Evolutionary conservation across 768 basidiomycete species (phyloP).

Genomic region (Ramaria rubella): DNA sequence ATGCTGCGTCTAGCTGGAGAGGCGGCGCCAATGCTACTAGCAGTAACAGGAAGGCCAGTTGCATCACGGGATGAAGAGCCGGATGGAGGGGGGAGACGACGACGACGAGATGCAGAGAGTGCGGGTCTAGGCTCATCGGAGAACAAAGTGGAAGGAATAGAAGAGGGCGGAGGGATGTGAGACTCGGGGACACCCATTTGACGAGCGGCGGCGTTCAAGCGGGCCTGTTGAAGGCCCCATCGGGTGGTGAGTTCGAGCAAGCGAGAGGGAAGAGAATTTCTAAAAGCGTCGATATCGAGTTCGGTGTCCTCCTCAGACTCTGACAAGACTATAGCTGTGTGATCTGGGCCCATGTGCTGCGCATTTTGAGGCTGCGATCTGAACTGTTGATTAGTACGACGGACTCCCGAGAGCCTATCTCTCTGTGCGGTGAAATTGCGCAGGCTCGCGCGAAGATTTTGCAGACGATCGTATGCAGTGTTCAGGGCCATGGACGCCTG

Average conservation of each 20-base stretch:
- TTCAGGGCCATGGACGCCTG: slow-evolving; percentile 3
- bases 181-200: not conserved
- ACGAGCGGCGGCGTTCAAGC: not conserved
- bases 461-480: slow-evolving; percentile 7
- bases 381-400: not conserved
- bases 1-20: slow-evolving; percentile 5
- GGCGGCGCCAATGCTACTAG: no score
- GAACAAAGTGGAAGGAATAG: not conserved
- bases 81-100: not conserved
- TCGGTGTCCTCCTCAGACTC: not conserved
- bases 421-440: not conserved
- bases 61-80: not conserved
- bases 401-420: not conserved
- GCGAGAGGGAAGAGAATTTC: not conserved
- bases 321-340: not conserved
- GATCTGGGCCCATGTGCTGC: not conserved
- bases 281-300: not conserved
- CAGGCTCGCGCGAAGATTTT: slow-evolving; percentile 1
- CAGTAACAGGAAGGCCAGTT: not conserved
- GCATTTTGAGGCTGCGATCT: not conserved
- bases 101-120: not conserved
- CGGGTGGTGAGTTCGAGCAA: not conserved
- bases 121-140: not conserved
- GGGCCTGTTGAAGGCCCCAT: not conserved
- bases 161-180: not conserved